These are phyloP conservation scores for Pleurotus tuoliensis DNA, from an alignment of 768 basidiomycete species.

Conservation along the genomic window DNA sequence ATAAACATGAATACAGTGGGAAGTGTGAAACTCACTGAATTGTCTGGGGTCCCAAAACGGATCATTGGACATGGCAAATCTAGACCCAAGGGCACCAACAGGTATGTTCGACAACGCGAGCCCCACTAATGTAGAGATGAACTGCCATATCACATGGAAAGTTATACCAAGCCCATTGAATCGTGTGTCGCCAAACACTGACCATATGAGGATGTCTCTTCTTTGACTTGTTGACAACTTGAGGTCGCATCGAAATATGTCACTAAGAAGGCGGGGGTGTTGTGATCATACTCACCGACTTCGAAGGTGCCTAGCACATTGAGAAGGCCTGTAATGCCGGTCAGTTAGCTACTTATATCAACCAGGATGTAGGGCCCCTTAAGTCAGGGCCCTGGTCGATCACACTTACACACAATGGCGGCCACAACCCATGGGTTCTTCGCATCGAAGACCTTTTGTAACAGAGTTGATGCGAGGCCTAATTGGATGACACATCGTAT, in stretches of 20 bases:
- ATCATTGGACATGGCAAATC: constrained; percentile 68
- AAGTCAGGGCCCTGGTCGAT: not conserved
- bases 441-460: constrained; percentile 73
- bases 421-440: constrained; percentile 73
- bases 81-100: constrained; percentile 70
- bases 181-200: not conserved
- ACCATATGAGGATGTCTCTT: constrained; percentile 76
- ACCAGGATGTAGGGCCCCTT: not conserved
- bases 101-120: constrained; percentile 79
- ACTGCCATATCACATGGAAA: constrained; percentile 32
- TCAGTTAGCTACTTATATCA: not conserved
- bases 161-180: too few species aligned
- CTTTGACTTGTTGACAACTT: constrained; percentile 78
- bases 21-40: constrained; percentile 50
- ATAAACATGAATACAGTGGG: not conserved
- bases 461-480: constrained; percentile 62
- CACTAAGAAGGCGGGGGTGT: not conserved
- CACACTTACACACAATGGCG: constrained; percentile 62
- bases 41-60: constrained; percentile 86
- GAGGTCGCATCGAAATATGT: not conserved
- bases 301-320: constrained; percentile 79
- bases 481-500: constrained; percentile 77
- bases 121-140: constrained; percentile 57
- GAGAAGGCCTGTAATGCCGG: constrained; percentile 45
- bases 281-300: constrained; percentile 45